Evolutionary conservation across 805 yeast genomes (phyloP), one percentile per base, ranked within the genome.

Genomic region (Saccharomycopsis microspora): DNA sequence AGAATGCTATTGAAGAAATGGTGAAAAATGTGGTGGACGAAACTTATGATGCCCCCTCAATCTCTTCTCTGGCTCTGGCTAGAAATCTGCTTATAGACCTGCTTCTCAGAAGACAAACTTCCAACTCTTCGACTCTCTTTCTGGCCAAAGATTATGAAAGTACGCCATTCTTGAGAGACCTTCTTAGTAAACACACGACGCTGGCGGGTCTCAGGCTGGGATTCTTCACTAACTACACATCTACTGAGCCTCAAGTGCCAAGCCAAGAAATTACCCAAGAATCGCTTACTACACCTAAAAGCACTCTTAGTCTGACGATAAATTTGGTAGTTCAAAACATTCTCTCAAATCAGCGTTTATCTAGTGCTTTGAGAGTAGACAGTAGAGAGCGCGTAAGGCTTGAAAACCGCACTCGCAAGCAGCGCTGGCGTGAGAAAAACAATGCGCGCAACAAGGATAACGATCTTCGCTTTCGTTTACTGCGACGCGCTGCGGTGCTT

Each of bases 381-480:
- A 69, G 67, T 42, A 72, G 72, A 52, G 86, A 81, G 56, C 72
- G 76, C 52, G 67, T 80, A 7, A 65, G 88, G 43, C 56, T 72
- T 30, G 89, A 79, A 43, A 86, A 86, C 57, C 68, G 95, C 43
- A 85, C 79, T 46, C 68, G 95, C 27, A 86, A 86, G 65, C 80
- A 83, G 64, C 74, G 76, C 55, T 86, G 95, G 95, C 71, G 95
- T 57, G 89, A 79, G 54, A 80, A 76, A 31, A 87, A 90, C 59
- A 74, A 76, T 5, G 82, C 82, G 51, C 71, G 93, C 54, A 89
- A 89, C 62, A 82, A 85, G 65, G 96, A 88, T 61, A 82, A 86
- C 57, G 97, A 90, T 59, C 67, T 90, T 47, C 71, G 95, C 45
- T 77, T 85, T 0, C 69, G 97, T 47, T 80, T 90, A 27, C 72